phyloP scores from a whole-genome alignment of 768 basidiomycete genomes.

The Xerocomellus intermedius region DNA sequence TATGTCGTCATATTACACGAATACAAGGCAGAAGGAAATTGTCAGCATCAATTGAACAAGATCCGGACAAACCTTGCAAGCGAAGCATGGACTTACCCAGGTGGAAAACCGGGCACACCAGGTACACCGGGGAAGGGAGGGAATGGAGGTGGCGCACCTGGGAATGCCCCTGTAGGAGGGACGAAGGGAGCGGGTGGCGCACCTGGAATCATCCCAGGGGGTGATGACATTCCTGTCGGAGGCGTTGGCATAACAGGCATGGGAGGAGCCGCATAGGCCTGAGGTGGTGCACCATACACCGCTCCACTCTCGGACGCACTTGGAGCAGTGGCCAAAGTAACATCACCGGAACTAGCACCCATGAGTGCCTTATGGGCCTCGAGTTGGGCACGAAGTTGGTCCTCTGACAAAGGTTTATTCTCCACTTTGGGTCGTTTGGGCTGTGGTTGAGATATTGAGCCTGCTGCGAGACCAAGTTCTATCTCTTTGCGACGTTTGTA shows the following conservation, averaged over 20 bases:
- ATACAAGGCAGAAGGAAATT: conserved; percentile 10
- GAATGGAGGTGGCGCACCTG: conserved; percentile 35
- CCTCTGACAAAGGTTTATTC: conserved; percentile 74
- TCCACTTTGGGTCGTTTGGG: conserved; percentile 80
- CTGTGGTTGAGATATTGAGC: conserved; percentile 77
- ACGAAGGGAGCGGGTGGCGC: conserved; percentile 42
- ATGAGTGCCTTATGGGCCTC: conserved; percentile 91
- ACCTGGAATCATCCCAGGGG: conserved; percentile 43
- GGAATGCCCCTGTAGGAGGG: conserved; percentile 39
- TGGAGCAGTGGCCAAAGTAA: conserved; percentile 32
- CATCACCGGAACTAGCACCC: conserved; percentile 51
- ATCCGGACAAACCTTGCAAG: conserved; percentile 13
- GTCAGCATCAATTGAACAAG: conserved; percentile 20
- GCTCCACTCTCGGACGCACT: conserved; percentile 43
- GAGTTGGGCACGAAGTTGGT: conserved; percentile 81
- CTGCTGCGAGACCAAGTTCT: conserved; percentile 82
- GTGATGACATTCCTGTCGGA: conserved; percentile 35
- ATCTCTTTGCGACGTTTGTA: conserved; percentile 96
- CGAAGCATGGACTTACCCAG: conserved; percentile 44
- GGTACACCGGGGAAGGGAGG: conserved; percentile 46
- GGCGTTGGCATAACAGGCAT: conserved; percentile 28
- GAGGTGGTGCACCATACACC: conserved; percentile 74
- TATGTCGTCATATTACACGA: conserved; percentile 8
- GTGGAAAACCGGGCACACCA: conserved; percentile 51
- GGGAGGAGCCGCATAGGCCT: conserved; percentile 57